phyloP scores from a whole-genome alignment of 768 basidiomycete genomes.

The Tubosaeta sp. region DNA sequence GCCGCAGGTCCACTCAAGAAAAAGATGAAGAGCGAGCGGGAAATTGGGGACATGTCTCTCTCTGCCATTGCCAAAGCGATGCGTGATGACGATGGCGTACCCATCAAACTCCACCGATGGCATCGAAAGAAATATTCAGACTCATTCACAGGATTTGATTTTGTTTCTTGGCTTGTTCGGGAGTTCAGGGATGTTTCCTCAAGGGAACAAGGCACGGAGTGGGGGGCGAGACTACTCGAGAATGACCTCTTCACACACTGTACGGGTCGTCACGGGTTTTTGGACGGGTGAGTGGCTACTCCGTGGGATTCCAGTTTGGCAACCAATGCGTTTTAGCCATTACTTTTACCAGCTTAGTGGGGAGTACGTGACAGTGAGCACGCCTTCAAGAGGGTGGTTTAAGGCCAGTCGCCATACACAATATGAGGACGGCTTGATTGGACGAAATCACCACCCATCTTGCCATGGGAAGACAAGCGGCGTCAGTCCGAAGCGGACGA shows the following conservation, averaged over 20 bases:
- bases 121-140: constrained; percentile 69
- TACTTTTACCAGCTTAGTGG: constrained; percentile 85
- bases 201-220: constrained; percentile 73
- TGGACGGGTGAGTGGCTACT: constrained; percentile 66
- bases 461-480: constrained; percentile 33
- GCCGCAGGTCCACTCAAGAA: constrained; percentile 69
- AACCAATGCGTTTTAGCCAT: constrained; percentile 47
- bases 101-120: constrained; percentile 84
- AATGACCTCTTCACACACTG: constrained; percentile 87
- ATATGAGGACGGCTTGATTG: constrained; percentile 39
- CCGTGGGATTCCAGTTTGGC: background rate
- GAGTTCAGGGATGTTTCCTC: constrained; percentile 88
- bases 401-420: constrained; percentile 40
- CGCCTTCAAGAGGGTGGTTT: constrained; percentile 68
- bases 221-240: constrained; percentile 71
- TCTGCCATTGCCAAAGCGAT: constrained; percentile 73
- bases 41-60: constrained; percentile 63
- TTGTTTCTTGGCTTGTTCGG: constrained; percentile 89
- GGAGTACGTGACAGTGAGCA: constrained; percentile 68
- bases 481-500: constrained; percentile 42
- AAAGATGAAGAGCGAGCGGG: constrained; percentile 76
- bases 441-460: constrained; percentile 35
- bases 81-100: constrained; percentile 79
- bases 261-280: constrained; percentile 70
- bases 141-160: constrained; percentile 84